Conservation (phyloP, 495 filamentous ascomycete genomes). For the Penicillium lividum region DNA sequence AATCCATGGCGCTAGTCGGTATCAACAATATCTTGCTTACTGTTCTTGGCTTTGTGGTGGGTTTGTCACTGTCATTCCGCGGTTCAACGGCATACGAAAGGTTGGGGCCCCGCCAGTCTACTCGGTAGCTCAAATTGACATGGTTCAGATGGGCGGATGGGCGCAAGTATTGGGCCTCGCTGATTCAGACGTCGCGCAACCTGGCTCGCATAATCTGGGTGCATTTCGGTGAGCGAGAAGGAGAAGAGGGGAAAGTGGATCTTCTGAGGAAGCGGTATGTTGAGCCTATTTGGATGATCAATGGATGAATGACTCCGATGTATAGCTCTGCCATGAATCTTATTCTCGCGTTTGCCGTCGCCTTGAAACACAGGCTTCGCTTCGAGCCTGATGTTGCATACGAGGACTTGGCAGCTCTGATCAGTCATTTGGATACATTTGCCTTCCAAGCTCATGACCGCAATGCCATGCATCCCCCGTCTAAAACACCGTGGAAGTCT, state of each 20-base stretch:
- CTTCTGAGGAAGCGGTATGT: slow-evolving; percentile 66
- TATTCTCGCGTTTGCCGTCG: slow-evolving; percentile 71
- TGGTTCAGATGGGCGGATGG: slow-evolving; percentile 63
- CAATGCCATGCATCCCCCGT: slow-evolving; percentile 40
- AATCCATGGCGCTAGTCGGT: slow-evolving; percentile 34
- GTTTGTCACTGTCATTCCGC: slow-evolving; percentile 78
- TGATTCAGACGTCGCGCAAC: slow-evolving; percentile 71
- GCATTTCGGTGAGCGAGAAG: slow-evolving; percentile 66
- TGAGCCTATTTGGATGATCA: background rate
- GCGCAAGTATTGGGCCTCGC: slow-evolving; percentile 72
- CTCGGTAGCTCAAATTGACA: background rate
- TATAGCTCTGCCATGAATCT: slow-evolving; percentile 74
- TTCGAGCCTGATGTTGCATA: slow-evolving; percentile 85
- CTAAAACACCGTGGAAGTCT: slow-evolving; percentile 58
- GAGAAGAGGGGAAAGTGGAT: slow-evolving; percentile 63
- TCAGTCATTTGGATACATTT: slow-evolving; percentile 51
- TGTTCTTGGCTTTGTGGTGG: slow-evolving; percentile 87
- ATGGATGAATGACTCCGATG: slow-evolving; percentile 10
- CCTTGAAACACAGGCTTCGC: slow-evolving; percentile 84
- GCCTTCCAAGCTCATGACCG: slow-evolving; percentile 65
- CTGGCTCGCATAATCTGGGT: slow-evolving; percentile 80
- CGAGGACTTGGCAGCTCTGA: slow-evolving; percentile 55
- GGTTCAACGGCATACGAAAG: slow-evolving; percentile 85
- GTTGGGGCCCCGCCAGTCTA: slow-evolving; percentile 22
- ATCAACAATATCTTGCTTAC: slow-evolving; percentile 75